Conservation (phyloP, 192 early-diverging fungal species). For the Coemansia biformis region DNA sequence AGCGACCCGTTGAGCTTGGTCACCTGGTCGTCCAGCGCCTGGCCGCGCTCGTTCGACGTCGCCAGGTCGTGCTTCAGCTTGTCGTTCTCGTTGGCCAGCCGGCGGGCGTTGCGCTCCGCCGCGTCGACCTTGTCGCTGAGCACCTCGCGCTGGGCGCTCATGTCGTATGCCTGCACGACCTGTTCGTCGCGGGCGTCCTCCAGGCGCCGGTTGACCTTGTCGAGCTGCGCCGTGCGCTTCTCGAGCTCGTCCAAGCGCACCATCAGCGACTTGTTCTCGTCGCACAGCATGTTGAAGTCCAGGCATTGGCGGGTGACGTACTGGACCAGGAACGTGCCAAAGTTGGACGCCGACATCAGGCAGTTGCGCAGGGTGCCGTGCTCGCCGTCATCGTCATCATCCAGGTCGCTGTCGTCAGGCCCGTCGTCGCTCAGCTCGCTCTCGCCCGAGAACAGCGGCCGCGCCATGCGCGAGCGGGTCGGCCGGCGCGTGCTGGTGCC, state of each 20-base stretch:
- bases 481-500: constrained; percentile 35
- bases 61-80: constrained; percentile 52
- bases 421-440: constrained; percentile 37
- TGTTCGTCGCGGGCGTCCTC: constrained; percentile 39
- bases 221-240: constrained; percentile 9
- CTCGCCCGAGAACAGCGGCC: constrained; percentile 20
- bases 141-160: constrained; percentile 17
- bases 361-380: constrained; percentile 37
- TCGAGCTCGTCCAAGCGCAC: constrained; percentile 29
- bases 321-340: constrained; percentile 47
- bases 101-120: constrained; percentile 16
- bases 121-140: constrained; percentile 23
- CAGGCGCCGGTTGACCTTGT: constrained; percentile 23
- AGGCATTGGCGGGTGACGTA: constrained; percentile 43
- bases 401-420: constrained; percentile 13
- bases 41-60: constrained; percentile 53
- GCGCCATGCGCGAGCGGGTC: constrained; percentile 17
- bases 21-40: constrained; percentile 53
- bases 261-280: constrained; percentile 20
- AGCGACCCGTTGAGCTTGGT: constrained; percentile 25
- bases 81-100: constrained; percentile 51
- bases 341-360: constrained; percentile 31
- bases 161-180: constrained; percentile 30
- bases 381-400: constrained; percentile 6
- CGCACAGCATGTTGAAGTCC: constrained; percentile 29